These are phyloP conservation scores for Mortierella alpina DNA, from an alignment of 192 early-diverging fungal species.

Conservation along the genomic window DNA sequence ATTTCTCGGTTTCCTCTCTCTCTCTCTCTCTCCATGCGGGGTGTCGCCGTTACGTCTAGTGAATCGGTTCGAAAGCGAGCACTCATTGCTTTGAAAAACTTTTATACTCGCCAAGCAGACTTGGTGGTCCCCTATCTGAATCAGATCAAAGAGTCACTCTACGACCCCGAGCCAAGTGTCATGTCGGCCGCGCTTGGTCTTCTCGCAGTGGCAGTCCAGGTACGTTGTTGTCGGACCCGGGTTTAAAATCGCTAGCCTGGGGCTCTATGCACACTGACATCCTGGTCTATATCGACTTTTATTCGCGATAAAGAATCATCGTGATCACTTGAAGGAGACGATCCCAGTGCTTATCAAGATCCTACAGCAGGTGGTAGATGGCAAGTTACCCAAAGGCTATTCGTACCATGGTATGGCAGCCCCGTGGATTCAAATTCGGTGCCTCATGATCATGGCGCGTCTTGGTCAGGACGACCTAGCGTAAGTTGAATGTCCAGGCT, in stretches of 20 bases:
- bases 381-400: conserved; percentile 58
- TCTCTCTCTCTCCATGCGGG: not conserved
- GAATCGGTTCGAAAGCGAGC: conserved; percentile 65
- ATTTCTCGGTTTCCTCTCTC: not conserved
- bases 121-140: conserved; percentile 48
- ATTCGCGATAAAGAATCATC: conserved; percentile 27
- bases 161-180: conserved; percentile 59
- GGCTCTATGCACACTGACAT: not conserved
- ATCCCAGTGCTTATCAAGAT: conserved; percentile 52
- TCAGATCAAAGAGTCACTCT: conserved; percentile 53
- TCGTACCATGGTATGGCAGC: conserved; percentile 64
- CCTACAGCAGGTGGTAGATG: conserved; percentile 60
- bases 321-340: conserved; percentile 42
- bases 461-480: conserved; percentile 47
- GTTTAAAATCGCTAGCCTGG: no score
- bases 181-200: conserved; percentile 58
- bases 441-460: conserved; percentile 55
- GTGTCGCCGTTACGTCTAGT: conserved; percentile 12
- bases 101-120: conserved; percentile 51
- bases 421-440: conserved; percentile 67
- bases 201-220: conserved; percentile 43
- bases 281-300: not conserved
- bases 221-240: conserved; percentile 1
- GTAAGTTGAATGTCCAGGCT: conserved; percentile 7
- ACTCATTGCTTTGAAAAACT: conserved; percentile 53